Conservation (phyloP, 1,139 yeast species). For the Candida frijolesensis region DNA sequence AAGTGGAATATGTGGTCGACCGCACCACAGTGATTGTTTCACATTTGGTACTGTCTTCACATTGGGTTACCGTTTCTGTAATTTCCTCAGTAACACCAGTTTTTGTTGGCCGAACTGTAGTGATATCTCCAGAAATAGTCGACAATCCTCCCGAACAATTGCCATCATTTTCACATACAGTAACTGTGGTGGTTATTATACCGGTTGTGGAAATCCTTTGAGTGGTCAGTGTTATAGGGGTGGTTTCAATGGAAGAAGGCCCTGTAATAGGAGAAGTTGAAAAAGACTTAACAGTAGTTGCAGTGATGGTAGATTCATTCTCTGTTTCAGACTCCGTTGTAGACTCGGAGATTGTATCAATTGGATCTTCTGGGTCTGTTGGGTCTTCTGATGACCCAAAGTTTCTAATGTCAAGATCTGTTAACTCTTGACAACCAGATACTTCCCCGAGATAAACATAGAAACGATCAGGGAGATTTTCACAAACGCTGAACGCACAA, state of each 20-base stretch:
- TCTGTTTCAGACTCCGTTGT: neutral
- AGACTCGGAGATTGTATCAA: neutral
- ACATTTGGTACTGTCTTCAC: neutral
- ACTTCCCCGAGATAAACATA: neutral
- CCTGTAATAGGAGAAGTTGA: no score
- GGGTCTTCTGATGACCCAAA: neutral
- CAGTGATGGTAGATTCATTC: neutral
- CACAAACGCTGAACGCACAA: neutral
- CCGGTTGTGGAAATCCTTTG: no score
- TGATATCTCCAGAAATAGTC: neutral
- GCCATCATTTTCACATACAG: neutral
- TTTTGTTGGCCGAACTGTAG: neutral
- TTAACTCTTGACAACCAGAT: neutral
- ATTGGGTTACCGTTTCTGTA: neutral
- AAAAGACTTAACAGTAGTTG: no score
- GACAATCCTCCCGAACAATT: no score
- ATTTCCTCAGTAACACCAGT: neutral
- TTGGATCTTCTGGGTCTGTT: neutral
- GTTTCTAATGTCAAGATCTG: neutral
- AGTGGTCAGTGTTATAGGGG: no score
- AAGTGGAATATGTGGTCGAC: neutral
- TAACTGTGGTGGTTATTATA: no score
- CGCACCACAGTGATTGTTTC: neutral
- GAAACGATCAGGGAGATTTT: neutral
- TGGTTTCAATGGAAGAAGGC: no score